phyloP scores from a whole-genome alignment of 352 stramenopile species.

The Elongisporangium anandrum region DNA sequence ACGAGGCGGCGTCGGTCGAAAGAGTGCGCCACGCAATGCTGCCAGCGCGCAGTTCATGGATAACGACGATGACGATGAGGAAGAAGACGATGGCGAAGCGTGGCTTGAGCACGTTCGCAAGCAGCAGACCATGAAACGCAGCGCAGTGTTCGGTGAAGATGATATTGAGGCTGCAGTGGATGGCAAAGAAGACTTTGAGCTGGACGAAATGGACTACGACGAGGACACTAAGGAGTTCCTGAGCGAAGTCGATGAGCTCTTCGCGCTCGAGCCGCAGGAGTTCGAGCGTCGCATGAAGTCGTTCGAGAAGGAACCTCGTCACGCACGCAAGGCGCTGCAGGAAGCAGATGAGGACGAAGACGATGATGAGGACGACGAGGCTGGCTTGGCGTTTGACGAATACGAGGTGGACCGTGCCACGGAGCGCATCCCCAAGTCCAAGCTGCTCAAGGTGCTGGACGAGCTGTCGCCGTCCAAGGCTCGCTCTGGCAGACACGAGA shows the following conservation, averaged over 20 bases:
- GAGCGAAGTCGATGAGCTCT: conserved; percentile 67
- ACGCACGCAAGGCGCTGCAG: conserved; percentile 12
- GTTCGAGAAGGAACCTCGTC: conserved; percentile 30
- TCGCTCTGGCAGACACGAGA: conserved; percentile 32
- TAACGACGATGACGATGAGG: conserved; percentile 28
- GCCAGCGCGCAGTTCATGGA: conserved; percentile 8
- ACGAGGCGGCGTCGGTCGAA: conserved; percentile 7
- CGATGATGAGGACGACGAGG: conserved; percentile 15
- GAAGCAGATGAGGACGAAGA: conserved; percentile 12
- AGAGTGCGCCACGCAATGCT: not conserved
- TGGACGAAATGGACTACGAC: conserved; percentile 30
- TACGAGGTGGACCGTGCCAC: conserved; percentile 57
- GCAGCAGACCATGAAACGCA: conserved; percentile 9
- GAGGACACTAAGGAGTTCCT: conserved; percentile 64
- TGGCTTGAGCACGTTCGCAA: conserved; percentile 1
- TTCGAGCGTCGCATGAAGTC: conserved; percentile 62
- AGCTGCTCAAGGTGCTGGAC: conserved; percentile 63
- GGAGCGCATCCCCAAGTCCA: conserved; percentile 66
- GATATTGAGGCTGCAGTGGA: conserved; percentile 1
- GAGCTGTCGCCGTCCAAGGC: conserved; percentile 44
- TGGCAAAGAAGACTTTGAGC: conserved; percentile 15
- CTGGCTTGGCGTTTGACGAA: conserved; percentile 12
- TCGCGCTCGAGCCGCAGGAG: conserved; percentile 44
- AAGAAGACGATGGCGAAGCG: conserved; percentile 13
- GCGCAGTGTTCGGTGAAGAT: not conserved